Percentiles rank a stretch among this genome's conserved stretches.
phyloP scores from a whole-genome alignment of 108 stramenopile genomes.

The Discostella stelligeroides region DNA sequence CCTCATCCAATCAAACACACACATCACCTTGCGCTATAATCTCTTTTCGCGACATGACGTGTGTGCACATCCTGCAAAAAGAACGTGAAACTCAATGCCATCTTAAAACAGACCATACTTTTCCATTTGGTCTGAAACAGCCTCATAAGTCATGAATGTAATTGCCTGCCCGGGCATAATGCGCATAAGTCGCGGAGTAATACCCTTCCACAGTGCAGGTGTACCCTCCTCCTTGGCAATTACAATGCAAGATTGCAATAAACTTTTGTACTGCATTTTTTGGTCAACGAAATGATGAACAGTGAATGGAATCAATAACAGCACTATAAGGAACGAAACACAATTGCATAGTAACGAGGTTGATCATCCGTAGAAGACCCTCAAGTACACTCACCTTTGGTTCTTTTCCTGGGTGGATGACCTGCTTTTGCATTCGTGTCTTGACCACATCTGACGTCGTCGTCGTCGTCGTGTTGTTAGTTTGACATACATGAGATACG shows the following conservation, averaged over 20 bases:
- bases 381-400: constrained; percentile 50
- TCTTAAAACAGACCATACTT: constrained; percentile 33
- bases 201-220: constrained; percentile 95
- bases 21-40: too few relatives aligned
- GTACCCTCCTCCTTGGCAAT: constrained; percentile 95
- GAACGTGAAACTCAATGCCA: too few relatives aligned
- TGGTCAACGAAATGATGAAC: too few relatives aligned
- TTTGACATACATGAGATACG: too few relatives aligned
- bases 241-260: constrained; percentile 73
- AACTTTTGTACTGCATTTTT: constrained; percentile 69
- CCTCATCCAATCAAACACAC: too few relatives aligned
- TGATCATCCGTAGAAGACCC: neutral
- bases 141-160: constrained; percentile 96
- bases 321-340: neutral
- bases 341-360: neutral
- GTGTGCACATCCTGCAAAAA: too few relatives aligned
- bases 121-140: constrained; percentile 54
- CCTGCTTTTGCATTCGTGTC: constrained; percentile 96
- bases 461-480: neutral
- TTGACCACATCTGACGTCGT: constrained; percentile 86
- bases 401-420: constrained; percentile 66
- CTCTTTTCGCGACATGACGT: too few relatives aligned
- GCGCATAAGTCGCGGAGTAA: constrained; percentile 93
- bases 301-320: too few relatives aligned
- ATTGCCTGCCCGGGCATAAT: constrained; percentile 98